Conservation (phyloP, 345 rosid genomes). For the Orychophragmus violaceus region DNA sequence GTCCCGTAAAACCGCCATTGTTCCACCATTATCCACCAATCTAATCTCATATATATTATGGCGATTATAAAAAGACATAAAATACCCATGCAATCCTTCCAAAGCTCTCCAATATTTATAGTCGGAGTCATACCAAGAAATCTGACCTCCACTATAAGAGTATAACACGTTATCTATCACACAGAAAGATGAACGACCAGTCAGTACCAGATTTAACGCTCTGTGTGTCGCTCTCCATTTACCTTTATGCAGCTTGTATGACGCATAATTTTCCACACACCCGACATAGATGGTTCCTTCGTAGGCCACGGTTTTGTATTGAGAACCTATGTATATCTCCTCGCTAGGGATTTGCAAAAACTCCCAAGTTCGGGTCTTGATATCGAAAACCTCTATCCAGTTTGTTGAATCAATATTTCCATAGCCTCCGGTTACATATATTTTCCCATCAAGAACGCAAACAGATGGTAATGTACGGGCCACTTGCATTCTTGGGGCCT, state of each 20-base stretch:
- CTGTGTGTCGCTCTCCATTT: constrained; percentile 35
- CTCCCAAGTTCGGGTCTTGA: constrained; percentile 32
- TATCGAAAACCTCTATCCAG: constrained; percentile 69
- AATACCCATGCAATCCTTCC: neutral
- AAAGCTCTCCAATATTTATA: neutral
- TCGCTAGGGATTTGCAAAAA: neutral
- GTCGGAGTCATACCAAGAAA: neutral
- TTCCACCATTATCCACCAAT: neutral
- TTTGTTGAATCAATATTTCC: constrained; percentile 36
- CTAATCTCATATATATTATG: too few relatives aligned
- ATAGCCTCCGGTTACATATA: constrained; percentile 67
- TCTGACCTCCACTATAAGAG: neutral
- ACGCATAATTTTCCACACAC: neutral
- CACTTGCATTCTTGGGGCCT: constrained; percentile 42
- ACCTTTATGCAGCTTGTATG: neutral
- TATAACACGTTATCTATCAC: neutral
- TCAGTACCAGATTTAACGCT: neutral
- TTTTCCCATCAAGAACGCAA: constrained; percentile 39
- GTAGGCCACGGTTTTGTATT: neutral
- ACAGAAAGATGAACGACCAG: neutral
- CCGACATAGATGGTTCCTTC: neutral
- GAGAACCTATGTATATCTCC: neutral
- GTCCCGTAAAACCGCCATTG: neutral
- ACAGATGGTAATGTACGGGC: constrained; percentile 45
- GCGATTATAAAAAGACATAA: too few relatives aligned